These are phyloP conservation scores for Cetradonia linearis DNA, from an alignment of 495 filamentous ascomycete species.

Conservation along the genomic window DNA sequence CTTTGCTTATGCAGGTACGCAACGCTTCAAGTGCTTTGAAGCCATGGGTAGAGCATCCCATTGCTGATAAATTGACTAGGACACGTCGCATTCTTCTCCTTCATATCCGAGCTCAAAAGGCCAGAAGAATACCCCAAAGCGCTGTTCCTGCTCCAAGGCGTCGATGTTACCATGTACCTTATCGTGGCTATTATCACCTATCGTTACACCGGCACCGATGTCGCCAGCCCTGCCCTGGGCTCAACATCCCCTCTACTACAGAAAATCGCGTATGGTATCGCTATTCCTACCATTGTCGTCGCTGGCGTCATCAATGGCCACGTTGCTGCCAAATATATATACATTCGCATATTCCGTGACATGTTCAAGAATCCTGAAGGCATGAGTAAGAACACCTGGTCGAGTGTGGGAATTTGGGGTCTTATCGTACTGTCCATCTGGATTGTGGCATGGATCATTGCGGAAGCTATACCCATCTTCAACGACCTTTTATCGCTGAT, in stretches of 20 bases:
- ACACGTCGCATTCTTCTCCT: constrained; percentile 63
- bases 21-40: neutral
- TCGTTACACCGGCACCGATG: constrained; percentile 57
- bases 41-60: neutral
- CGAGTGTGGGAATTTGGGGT: constrained; percentile 45
- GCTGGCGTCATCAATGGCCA: constrained; percentile 62
- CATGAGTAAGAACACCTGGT: constrained; percentile 51
- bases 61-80: constrained; percentile 34
- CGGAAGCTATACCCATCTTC: constrained; percentile 64
- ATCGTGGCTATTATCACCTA: constrained; percentile 47
- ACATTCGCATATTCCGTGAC: constrained; percentile 48
- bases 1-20: constrained; percentile 37
- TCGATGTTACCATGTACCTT: constrained; percentile 56
- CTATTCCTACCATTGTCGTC: constrained; percentile 55
- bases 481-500: constrained; percentile 50
- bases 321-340: constrained; percentile 53
- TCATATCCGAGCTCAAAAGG: constrained; percentile 67
- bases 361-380: constrained; percentile 44
- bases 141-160: constrained; percentile 51
- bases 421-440: constrained; percentile 49
- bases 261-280: constrained; percentile 71
- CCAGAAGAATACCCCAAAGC: constrained; percentile 58
- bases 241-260: constrained; percentile 50
- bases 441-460: constrained; percentile 60
- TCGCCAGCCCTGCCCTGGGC: constrained; percentile 58